Base-by-base conservation (phyloP, 2,329 filamentous ascomycete species). In the Pseudogymnoascus sp. region DNA sequence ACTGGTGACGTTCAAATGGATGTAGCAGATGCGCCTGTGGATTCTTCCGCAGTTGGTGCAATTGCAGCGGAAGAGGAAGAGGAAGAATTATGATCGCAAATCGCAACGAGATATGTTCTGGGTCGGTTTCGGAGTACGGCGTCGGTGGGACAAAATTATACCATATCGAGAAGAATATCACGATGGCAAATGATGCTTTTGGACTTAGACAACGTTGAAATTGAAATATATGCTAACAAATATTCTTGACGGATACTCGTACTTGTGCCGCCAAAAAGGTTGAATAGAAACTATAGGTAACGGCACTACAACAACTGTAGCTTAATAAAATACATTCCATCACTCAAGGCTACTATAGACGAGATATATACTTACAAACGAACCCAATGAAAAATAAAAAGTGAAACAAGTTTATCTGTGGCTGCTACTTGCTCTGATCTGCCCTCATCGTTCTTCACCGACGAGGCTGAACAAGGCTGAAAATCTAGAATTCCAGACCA, bases 81-180 rank as follows among this genome's bases (percentile, higher is more conserved):
- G 39, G 59, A 60, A 42, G 36, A 45, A 31, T 52, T 45, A 52
- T 45, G 59, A 42, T 59, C 58, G 33, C 35, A 31, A 59, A 42
- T 59, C 58, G 33, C 35, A 31, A 59, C 21, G 58, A 59, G 33
- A 59, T 40, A 59, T 39, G 33, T 27, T 39, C n/a, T 27, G 33
- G 58, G 35, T 29, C 15, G 58, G 6, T 15, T 59, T 37, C 35
- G 58, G 58, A 37, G 58, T 59, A 15, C n/a, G 58, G 58, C 37
- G 58, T 39, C 21, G 58, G 58, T 18, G 58, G 58, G 58, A 59
- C 29, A 59, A 59, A 59, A 59, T 59, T 59, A 59, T 59, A 59
- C 58, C 58, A 59, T 40, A 39, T 59, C 37, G 58, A 59, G 58
- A 39, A 59, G 58, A 59, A 40, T 59, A 39, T 59, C 35, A 59